These are phyloP conservation scores for Coleophoma eucalyptorum DNA, from an alignment of 2,329 filamentous ascomycete species.

Conservation along the genomic window DNA sequence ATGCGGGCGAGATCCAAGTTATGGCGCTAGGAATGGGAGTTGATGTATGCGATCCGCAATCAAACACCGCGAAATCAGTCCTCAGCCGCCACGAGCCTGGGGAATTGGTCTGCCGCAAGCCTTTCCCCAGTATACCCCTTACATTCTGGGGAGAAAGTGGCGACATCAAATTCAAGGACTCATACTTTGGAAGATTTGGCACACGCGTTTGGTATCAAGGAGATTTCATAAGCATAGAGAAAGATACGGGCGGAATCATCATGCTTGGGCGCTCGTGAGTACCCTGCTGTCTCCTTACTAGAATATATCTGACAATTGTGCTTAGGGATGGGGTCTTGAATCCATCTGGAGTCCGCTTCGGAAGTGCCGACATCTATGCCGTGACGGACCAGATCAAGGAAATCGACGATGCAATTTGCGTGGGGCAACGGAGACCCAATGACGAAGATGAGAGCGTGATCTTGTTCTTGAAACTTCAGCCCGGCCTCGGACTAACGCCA, in stretches of 20 bases:
- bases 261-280: conserved; percentile 70
- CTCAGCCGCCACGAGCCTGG: conserved; percentile 58
- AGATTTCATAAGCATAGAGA: conserved; percentile 72
- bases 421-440: conserved; percentile 66
- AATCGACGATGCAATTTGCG: conserved; percentile 71
- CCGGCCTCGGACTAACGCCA: conserved; percentile 50
- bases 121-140: conserved; percentile 75
- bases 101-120: conserved; percentile 65
- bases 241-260: conserved; percentile 57
- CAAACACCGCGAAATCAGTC: conserved; percentile 37
- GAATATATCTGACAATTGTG: too few relatives aligned
- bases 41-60: conserved; percentile 60
- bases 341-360: conserved; percentile 74
- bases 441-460: conserved; percentile 56
- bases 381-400: conserved; percentile 67
- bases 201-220: conserved; percentile 76
- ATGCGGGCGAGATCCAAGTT: conserved; percentile 53
- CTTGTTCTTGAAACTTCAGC: conserved; percentile 55
- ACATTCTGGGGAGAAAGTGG: conserved; percentile 56
- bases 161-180: conserved; percentile 41
- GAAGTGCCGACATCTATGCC: conserved; percentile 75
- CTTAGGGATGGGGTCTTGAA: conserved; percentile 81
- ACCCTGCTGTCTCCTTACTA: too few relatives aligned
- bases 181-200: conserved; percentile 62
- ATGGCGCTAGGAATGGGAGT: conserved; percentile 48